Conservation (phyloP, 2,329 filamentous ascomycete species). For the Cladosporium colombiae region DNA sequence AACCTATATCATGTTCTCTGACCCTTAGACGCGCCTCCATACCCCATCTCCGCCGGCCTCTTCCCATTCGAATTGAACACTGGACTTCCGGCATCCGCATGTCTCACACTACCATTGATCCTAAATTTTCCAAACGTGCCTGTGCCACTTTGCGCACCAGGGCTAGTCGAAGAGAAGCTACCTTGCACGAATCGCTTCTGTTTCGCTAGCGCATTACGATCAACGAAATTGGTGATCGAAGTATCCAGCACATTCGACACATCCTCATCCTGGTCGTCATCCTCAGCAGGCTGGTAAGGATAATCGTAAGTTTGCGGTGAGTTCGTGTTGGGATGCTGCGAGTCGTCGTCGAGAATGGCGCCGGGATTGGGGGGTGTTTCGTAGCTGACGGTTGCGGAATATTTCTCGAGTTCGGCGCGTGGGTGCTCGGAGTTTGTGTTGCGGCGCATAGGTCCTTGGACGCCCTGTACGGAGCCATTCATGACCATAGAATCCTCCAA, state of each 20-base stretch:
- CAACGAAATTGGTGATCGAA: slow-evolving; percentile 20
- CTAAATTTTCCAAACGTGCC: slow-evolving; percentile 17
- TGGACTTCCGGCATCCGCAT: not conserved
- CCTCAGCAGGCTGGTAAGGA: slow-evolving; percentile 16
- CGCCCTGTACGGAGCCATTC: slow-evolving; percentile 31
- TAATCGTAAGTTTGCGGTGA: slow-evolving; percentile 12
- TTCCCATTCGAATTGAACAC: slow-evolving; percentile 29
- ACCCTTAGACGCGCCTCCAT: slow-evolving; percentile 3
- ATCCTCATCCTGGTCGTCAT: slow-evolving; percentile 20
- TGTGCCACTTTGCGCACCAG: not conserved
- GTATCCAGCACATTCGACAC: slow-evolving; percentile 18
- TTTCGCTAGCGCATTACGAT: slow-evolving; percentile 23
- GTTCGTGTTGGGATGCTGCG: slow-evolving; percentile 6
- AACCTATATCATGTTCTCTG: slow-evolving; percentile 6
- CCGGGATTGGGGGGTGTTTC: slow-evolving; percentile 36
- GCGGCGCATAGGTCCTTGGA: slow-evolving; percentile 31
- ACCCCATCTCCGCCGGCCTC: slow-evolving; percentile 21
- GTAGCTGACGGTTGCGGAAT: slow-evolving; percentile 25
- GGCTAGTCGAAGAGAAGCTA: not conserved
- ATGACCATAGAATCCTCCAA: slow-evolving; percentile 29
- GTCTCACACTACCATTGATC: not conserved
- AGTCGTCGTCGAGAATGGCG: slow-evolving; percentile 28
- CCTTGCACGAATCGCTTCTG: slow-evolving; percentile 22
- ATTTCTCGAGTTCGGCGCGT: not conserved
- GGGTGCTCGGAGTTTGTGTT: not conserved